Percentiles rank a stretch among this genome's conserved stretches.
Conservation (phyloP, 2,329 filamentous ascomycete genomes). For the Epicoccum sorghinum region DNA sequence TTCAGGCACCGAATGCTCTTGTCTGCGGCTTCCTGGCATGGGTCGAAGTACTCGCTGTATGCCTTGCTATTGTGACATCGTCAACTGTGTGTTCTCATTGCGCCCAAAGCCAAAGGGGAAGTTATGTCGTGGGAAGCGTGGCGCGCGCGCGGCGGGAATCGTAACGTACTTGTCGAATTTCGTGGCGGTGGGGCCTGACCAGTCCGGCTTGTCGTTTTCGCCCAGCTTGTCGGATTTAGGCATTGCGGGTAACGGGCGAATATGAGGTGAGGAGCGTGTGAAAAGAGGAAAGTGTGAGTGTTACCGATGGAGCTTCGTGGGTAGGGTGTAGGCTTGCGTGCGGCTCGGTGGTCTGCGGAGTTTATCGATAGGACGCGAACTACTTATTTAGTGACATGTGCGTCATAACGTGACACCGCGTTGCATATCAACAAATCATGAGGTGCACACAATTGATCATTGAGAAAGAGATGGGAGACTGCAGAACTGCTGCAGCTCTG, state of each 20-base stretch:
- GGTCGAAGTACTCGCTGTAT: constrained; percentile 90
- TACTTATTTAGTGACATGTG: not conserved
- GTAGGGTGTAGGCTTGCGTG: not conserved
- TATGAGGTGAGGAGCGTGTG: not conserved
- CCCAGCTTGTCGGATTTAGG: constrained; percentile 22
- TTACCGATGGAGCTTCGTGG: not conserved
- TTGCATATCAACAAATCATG: not conserved
- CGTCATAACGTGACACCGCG: constrained; percentile 16
- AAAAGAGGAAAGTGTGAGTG: not conserved
- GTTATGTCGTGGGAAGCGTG: too few relatives aligned
- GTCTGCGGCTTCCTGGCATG: constrained; percentile 89
- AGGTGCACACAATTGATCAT: constrained; percentile 14
- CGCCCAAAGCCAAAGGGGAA: not conserved
- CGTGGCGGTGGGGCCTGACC: constrained; percentile 39
- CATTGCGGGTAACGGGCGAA: not conserved
- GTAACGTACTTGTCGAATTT: constrained; percentile 49
- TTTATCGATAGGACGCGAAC: constrained; percentile 36
- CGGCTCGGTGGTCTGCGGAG: constrained; percentile 17
- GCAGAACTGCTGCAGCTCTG: constrained; percentile 4
- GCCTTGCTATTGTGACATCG: constrained; percentile 67
- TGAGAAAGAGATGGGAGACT: constrained; percentile 14
- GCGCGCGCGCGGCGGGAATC: too few relatives aligned
- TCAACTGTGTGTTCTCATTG: not conserved
- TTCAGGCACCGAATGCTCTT: constrained; percentile 86
- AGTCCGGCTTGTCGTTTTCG: constrained; percentile 21